Conservation (phyloP, 2,329 filamentous ascomycete species). For the Microcyclospora tardicrescens region DNA sequence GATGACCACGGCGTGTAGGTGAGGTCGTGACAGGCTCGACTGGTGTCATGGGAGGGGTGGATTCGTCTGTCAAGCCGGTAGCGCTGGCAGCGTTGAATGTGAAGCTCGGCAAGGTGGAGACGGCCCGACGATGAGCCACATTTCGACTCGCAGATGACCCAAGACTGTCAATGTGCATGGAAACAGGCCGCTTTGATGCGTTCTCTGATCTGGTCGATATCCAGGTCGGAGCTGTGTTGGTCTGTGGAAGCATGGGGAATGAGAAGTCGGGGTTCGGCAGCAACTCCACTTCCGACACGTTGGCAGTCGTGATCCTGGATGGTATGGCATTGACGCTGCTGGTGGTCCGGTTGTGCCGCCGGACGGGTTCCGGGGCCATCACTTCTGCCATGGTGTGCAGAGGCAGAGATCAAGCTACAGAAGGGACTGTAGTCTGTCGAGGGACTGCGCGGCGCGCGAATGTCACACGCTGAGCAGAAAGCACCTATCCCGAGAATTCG, state of each 20-base stretch:
- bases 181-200: constrained; percentile 15
- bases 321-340: constrained; percentile 21
- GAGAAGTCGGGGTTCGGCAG: constrained; percentile 36
- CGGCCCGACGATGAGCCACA: constrained; percentile 22
- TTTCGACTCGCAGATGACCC: constrained; percentile 26
- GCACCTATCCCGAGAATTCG: background rate
- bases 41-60: constrained; percentile 28
- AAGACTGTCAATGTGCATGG: constrained; percentile 23
- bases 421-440: background rate
- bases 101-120: constrained; percentile 35
- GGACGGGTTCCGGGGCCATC: constrained; percentile 6
- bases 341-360: constrained; percentile 18
- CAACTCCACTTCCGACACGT: constrained; percentile 26
- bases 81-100: constrained; percentile 35
- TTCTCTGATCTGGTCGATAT: background rate
- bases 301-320: background rate
- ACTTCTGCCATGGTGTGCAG: constrained; percentile 16
- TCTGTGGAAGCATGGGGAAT: constrained; percentile 30
- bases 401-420: background rate
- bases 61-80: constrained; percentile 17
- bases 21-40: constrained; percentile 24
- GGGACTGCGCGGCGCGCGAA: background rate
- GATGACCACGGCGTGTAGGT: constrained; percentile 50
- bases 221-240: constrained; percentile 3
- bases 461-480: background rate